These are phyloP conservation scores for Pythium angustatum DNA, from an alignment of 352 stramenopile genomes.

Conservation along the genomic window DNA sequence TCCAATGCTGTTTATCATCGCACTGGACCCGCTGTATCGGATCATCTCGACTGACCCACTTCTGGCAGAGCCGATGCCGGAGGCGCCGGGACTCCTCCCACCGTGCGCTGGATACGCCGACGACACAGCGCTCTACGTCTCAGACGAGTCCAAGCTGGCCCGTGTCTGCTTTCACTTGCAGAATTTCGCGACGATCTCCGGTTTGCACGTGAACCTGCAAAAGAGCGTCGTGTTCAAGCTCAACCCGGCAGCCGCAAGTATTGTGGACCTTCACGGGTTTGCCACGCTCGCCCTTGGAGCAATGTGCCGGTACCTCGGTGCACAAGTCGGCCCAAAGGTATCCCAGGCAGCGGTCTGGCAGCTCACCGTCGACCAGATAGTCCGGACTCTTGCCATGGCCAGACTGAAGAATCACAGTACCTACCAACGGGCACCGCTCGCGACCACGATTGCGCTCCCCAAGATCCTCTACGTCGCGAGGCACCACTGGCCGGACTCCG, in stretches of 20 bases:
- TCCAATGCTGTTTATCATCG: slow-evolving; percentile 21
- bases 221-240: background rate
- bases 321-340: background rate
- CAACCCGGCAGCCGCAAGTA: background rate
- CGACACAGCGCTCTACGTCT: background rate
- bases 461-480: too few species aligned
- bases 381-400: background rate
- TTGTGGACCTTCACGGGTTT: background rate
- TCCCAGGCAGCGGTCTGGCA: background rate
- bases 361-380: background rate
- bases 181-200: background rate
- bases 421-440: too few species aligned
- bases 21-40: slow-evolving; percentile 10
- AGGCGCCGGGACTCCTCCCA: background rate
- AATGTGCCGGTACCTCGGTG: background rate
- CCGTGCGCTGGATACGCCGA: background rate
- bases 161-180: background rate
- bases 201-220: background rate
- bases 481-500: too few species aligned
- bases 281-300: background rate
- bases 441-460: too few species aligned
- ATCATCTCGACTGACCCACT: background rate
- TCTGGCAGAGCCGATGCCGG: background rate
- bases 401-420: background rate
- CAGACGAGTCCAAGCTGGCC: background rate